Percentiles rank a stretch among this genome's conserved stretches.
These are phyloP conservation scores for Amauroascus niger DNA, from an alignment of 2,329 filamentous ascomycete genomes.

Conservation along the genomic window DNA sequence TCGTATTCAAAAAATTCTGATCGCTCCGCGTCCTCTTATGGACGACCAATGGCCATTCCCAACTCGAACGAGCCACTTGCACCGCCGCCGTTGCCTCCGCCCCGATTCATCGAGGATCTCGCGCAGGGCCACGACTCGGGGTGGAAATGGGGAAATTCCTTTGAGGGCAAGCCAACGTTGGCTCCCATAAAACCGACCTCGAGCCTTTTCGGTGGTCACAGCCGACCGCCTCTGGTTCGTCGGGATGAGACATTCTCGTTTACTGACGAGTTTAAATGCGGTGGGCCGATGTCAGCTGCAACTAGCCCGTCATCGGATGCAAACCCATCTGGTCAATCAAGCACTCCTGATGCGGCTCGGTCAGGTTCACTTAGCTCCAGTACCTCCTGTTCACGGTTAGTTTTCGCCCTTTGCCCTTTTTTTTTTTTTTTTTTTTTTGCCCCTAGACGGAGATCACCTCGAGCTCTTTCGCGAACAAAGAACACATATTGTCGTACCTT, in stretches of 20 bases:
- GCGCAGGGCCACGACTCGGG: slow-evolving; percentile 50
- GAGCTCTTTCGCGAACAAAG: neutral
- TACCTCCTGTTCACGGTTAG: slow-evolving; percentile 13
- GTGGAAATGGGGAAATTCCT: slow-evolving; percentile 54
- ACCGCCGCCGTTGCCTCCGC: slow-evolving; percentile 57
- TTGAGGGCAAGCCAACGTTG: slow-evolving; percentile 33
- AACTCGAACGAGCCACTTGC: slow-evolving; percentile 40
- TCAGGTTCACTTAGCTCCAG: slow-evolving; percentile 10
- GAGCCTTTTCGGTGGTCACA: slow-evolving; percentile 40
- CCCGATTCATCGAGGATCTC: slow-evolving; percentile 49
- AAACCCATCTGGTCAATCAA: neutral
- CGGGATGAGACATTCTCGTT: slow-evolving; percentile 21
- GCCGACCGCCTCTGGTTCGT: slow-evolving; percentile 29
- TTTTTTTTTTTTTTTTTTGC: too few species aligned
- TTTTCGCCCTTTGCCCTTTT: too few species aligned
- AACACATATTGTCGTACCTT: neutral
- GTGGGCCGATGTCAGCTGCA: slow-evolving; percentile 6
- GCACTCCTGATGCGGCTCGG: slow-evolving; percentile 2
- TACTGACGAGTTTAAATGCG: slow-evolving; percentile 2
- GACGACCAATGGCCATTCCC: slow-evolving; percentile 53
- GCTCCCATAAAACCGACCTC: slow-evolving; percentile 43
- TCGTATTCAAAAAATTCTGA: slow-evolving; percentile 27
- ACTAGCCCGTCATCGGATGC: slow-evolving; percentile 8
- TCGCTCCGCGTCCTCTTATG: slow-evolving; percentile 35
- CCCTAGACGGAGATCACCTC: neutral